Conservation (phyloP, 768 basidiomycete genomes). For the Kwoniella sp. region DNA sequence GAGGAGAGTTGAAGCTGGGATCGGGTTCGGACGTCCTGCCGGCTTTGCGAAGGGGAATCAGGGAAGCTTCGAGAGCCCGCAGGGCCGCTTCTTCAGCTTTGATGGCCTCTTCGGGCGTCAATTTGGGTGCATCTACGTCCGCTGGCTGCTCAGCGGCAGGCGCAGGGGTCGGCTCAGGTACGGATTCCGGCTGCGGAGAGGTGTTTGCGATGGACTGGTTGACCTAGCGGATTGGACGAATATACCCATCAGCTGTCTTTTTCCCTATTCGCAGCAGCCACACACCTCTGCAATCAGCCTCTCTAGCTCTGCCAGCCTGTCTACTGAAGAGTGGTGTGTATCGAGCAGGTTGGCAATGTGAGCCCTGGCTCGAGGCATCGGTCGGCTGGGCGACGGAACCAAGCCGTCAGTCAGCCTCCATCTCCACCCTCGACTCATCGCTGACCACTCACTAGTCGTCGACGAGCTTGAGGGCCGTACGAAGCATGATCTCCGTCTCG, state of each 20-base stretch:
- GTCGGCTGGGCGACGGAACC: slow-evolving; percentile 21
- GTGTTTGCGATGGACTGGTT: neutral
- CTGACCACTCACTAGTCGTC: slow-evolving; percentile 46
- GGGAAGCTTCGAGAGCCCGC: slow-evolving; percentile 32
- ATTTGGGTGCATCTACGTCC: slow-evolving; percentile 13
- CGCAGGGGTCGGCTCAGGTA: neutral
- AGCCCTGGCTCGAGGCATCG: slow-evolving; percentile 47
- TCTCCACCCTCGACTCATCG: no score
- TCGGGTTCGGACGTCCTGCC: neutral
- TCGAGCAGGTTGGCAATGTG: slow-evolving; percentile 40
- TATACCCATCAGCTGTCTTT: no score
- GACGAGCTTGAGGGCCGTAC: slow-evolving; percentile 41
- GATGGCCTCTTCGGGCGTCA: slow-evolving; percentile 40
- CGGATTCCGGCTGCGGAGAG: neutral
- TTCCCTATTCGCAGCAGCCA: no score
- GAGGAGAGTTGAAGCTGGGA: neutral
- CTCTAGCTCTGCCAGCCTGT: slow-evolving; percentile 38
- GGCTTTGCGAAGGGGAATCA: slow-evolving; percentile 22
- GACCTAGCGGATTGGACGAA: neutral
- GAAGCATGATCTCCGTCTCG: slow-evolving; percentile 35
- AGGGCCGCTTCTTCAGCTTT: slow-evolving; percentile 44
- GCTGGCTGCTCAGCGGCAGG: neutral
- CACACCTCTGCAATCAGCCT: slow-evolving; percentile 35
- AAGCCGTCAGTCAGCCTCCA: no score
- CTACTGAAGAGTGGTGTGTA: slow-evolving; percentile 28